phyloP scores from a whole-genome alignment of 768 basidiomycete genomes.

The Cyathus striatus region DNA sequence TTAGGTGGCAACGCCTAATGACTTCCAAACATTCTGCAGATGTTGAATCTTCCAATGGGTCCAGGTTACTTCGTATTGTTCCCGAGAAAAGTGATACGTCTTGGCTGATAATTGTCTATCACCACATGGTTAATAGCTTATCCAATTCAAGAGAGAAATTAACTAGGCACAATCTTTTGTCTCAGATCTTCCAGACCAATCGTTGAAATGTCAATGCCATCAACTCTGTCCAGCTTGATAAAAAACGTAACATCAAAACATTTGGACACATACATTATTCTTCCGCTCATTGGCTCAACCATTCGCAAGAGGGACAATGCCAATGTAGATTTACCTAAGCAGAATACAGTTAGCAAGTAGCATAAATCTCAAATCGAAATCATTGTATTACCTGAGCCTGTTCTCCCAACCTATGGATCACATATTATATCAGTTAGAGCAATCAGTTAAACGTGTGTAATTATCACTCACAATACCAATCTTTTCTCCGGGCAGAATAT shows the following conservation, averaged over 20 bases:
- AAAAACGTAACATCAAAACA: neutral
- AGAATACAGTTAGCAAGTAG: neutral
- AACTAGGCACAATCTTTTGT: constrained; percentile 48
- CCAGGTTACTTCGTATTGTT: constrained; percentile 67
- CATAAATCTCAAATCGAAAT: neutral
- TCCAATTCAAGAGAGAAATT: neutral
- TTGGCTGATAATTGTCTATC: constrained; percentile 68
- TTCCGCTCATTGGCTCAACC: constrained; percentile 52
- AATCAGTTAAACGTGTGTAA: neutral
- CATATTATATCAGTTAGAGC: neutral
- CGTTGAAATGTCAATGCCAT: constrained; percentile 62
- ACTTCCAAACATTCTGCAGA: constrained; percentile 62
- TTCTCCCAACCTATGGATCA: constrained; percentile 51
- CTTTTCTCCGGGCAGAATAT: constrained; percentile 57
- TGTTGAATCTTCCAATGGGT: constrained; percentile 57
- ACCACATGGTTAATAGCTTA: neutral
- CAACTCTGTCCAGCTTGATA: constrained; percentile 35
- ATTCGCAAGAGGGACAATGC: constrained; percentile 58
- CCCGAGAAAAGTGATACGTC: constrained; percentile 74
- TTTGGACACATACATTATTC: constrained; percentile 43
- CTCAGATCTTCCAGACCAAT: constrained; percentile 68
- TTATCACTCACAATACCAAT: constrained; percentile 52
- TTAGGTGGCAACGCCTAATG: constrained; percentile 60
- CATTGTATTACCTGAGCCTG: constrained; percentile 52
- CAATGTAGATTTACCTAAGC: constrained; percentile 50